Percentiles rank a stretch among this genome's conserved stretches.
Evolutionary conservation across 2,329 filamentous ascomycete genomes (phyloP).

Genomic region (Sporothrix humicola): DNA sequence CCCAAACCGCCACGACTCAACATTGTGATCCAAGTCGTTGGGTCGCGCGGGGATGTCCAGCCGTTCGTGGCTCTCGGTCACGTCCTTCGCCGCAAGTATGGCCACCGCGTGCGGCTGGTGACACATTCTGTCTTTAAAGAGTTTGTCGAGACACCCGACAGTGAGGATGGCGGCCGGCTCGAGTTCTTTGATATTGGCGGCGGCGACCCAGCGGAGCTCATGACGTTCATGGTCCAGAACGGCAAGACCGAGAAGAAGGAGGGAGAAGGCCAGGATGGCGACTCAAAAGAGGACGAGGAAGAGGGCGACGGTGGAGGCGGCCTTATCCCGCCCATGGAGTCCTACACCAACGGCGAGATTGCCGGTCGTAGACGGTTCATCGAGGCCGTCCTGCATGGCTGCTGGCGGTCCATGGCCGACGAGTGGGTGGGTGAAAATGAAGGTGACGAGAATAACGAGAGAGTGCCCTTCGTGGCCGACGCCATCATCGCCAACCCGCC

Average conservation of each 20-base stretch:
- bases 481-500: conserved; percentile 69
- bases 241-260: conserved; percentile 48
- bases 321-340: conserved; percentile 80
- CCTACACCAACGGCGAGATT: conserved; percentile 77
- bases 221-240: conserved; percentile 93
- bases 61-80: conserved; percentile 75
- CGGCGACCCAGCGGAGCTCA: conserved; percentile 74
- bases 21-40: conserved; percentile 76
- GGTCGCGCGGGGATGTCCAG: conserved; percentile 76
- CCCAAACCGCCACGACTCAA: conserved; percentile 64
- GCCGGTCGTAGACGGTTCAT: conserved; percentile 76
- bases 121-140: conserved; percentile 72
- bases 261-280: not conserved
- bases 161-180: conserved; percentile 48
- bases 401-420: conserved; percentile 69
- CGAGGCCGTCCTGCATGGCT: conserved; percentile 79
- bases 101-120: conserved; percentile 74
- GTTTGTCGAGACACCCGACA: conserved; percentile 67
- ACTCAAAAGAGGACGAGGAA: not conserved
- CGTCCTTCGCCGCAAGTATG: conserved; percentile 66
- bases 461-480: conserved; percentile 65
- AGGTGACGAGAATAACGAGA: not conserved
- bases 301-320: conserved; percentile 50
- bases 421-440: not conserved
- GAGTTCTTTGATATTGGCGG: conserved; percentile 77